A percentile compares a stretch with the other conserved stretches of the same genome.
These are phyloP conservation scores for Apophysomyces trapeziformis DNA, from an alignment of 371 early-diverging fungal genomes.

Conservation along the genomic window DNA sequence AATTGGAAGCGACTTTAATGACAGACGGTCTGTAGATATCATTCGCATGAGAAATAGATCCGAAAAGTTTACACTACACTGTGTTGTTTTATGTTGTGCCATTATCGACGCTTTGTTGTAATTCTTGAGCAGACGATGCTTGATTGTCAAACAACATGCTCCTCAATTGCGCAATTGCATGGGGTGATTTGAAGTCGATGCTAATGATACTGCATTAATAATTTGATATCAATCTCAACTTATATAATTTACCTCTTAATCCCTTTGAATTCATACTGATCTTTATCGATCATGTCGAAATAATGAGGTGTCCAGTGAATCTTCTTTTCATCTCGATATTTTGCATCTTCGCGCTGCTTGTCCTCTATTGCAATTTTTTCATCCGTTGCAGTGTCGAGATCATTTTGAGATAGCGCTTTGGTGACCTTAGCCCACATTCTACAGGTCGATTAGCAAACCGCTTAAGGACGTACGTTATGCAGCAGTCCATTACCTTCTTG, in stretches of 20 bases:
- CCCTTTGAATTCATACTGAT: constrained; percentile 33
- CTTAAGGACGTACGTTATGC: neutral
- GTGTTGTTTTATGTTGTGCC: neutral
- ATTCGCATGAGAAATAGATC: neutral
- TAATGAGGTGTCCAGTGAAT: constrained; percentile 56
- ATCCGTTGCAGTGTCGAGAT: constrained; percentile 79
- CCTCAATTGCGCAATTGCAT: neutral
- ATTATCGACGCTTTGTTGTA: neutral
- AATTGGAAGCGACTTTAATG: neutral
- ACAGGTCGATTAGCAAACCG: neutral
- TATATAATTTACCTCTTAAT: constrained; percentile 16
- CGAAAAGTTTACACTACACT: neutral
- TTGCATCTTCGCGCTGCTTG: constrained; percentile 73
- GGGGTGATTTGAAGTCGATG: constrained; percentile 18
- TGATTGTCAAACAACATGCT: neutral
- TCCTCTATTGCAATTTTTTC: constrained; percentile 89
- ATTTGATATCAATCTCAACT: neutral
- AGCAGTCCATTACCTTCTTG: constrained; percentile 60
- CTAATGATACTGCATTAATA: constrained; percentile 7
- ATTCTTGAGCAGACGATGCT: neutral
- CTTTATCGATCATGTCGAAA: constrained; percentile 45
- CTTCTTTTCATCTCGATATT: constrained; percentile 61
- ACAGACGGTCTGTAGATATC: neutral
- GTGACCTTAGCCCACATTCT: constrained; percentile 81
- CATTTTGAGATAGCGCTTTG: constrained; percentile 65